Evolutionary conservation across 495 filamentous ascomycete genomes (phyloP).

Genomic region (Bombardia bombarda): DNA sequence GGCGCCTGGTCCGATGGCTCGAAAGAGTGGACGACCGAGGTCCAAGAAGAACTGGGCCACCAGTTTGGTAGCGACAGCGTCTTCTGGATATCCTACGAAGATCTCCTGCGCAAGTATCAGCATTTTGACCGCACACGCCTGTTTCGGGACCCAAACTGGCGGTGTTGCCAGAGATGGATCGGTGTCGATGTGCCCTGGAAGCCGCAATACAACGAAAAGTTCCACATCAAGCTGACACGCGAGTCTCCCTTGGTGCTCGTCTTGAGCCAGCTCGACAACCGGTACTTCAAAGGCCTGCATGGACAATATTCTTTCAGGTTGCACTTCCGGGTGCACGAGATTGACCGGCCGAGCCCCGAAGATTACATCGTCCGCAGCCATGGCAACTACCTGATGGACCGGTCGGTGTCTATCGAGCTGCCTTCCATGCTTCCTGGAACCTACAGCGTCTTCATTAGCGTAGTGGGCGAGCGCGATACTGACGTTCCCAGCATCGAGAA

Average conservation of each 20-base stretch:
- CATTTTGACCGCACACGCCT: constrained; percentile 85
- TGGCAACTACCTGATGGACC: constrained; percentile 54
- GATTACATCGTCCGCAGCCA: constrained; percentile 85
- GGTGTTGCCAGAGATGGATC: constrained; percentile 81
- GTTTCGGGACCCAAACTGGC: constrained; percentile 72
- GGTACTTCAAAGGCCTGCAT: constrained; percentile 77
- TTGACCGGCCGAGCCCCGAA: constrained; percentile 60
- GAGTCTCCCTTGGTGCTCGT: constrained; percentile 69
- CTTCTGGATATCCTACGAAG: constrained; percentile 65
- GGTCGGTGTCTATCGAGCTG: constrained; percentile 42
- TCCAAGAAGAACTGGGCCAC: constrained; percentile 74
- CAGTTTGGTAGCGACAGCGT: constrained; percentile 85
- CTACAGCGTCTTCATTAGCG: constrained; percentile 77
- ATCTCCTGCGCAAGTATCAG: constrained; percentile 77
- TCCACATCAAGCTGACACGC: constrained; percentile 64
- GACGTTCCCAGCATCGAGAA: constrained; percentile 55
- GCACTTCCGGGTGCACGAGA: constrained; percentile 76
- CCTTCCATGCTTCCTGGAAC: constrained; percentile 62
- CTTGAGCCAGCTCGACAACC: constrained; percentile 77
- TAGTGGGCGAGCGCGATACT: constrained; percentile 57
- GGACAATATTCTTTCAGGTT: constrained; percentile 78
- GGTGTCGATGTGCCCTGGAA: constrained; percentile 82
- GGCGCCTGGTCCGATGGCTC: constrained; percentile 85
- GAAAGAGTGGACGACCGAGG: constrained; percentile 90
- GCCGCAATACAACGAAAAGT: constrained; percentile 81